phyloP scores from a whole-genome alignment of 495 filamentous ascomycete species.

The Aspergillus baeticus region DNA sequence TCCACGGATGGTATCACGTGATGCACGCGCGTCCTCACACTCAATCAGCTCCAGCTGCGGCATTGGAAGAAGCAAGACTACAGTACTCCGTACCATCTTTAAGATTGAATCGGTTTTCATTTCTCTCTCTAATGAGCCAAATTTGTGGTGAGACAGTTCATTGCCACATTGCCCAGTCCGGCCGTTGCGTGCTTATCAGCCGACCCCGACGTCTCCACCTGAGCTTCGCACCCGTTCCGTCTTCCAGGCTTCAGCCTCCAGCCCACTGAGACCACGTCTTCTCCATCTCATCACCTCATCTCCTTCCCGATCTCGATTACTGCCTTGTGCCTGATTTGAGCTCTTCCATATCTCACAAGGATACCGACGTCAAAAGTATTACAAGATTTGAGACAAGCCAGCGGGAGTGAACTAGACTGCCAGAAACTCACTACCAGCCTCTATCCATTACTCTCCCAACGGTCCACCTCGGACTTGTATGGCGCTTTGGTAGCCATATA shows the following conservation, averaged over 20 bases:
- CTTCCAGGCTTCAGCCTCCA: not conserved
- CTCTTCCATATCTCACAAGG: too few species aligned
- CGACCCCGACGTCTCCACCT: constrained; percentile 4
- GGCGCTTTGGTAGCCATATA: too few species aligned
- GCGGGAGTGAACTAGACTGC: too few species aligned
- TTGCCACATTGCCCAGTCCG: not conserved
- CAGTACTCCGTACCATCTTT: too few species aligned
- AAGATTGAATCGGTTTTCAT: too few species aligned
- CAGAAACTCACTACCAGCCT: too few species aligned
- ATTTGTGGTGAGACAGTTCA: not conserved
- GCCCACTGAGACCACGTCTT: constrained; percentile 1
- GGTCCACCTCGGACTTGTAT: too few species aligned
- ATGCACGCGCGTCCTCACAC: constrained; percentile 16
- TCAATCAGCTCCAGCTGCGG: not conserved
- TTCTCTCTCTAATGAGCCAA: too few species aligned
- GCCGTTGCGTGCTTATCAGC: not conserved
- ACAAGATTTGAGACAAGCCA: too few species aligned
- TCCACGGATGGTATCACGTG: constrained; percentile 12
- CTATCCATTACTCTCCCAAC: too few species aligned
- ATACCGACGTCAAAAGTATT: too few species aligned
- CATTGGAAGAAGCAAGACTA: too few species aligned
- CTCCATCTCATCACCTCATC: not conserved
- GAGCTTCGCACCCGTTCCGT: constrained; percentile 2
- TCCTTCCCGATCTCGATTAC: not conserved
- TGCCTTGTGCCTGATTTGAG: not conserved